A percentile compares a stretch with the other conserved stretches of the same genome.
phyloP scores from a whole-genome alignment of 78 protist genomes.

The Dictyostelium discoideum region dicty_2.7 NC_007089.4:4238001-4238500 shows the following conservation, averaged over 20 bases:
- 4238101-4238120: not conserved
- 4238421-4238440: slow-evolving; percentile 39
- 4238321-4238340: slow-evolving; percentile 14
- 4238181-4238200: not conserved
- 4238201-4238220: slow-evolving; percentile 15
- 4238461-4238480: not conserved
- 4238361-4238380: slow-evolving; percentile 46
- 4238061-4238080: not conserved
- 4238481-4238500: not conserved
- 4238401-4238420: slow-evolving; percentile 66
- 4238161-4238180: not conserved
- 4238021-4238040: not conserved
- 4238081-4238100: not conserved
- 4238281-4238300: slow-evolving; percentile 67
- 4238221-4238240: slow-evolving; percentile 71
- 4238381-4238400: slow-evolving; percentile 45
- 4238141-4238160: not conserved
- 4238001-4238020: not conserved
- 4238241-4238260: slow-evolving; percentile 46
- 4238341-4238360: slow-evolving; percentile 49
- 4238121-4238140: not conserved
- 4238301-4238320: not conserved
- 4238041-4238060: not conserved
- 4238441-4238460: not conserved
- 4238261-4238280: slow-evolving; percentile 61